Evolutionary conservation across 495 filamentous ascomycete species (phyloP).

Genomic region (Chaetomidium leptoderma): DNA sequence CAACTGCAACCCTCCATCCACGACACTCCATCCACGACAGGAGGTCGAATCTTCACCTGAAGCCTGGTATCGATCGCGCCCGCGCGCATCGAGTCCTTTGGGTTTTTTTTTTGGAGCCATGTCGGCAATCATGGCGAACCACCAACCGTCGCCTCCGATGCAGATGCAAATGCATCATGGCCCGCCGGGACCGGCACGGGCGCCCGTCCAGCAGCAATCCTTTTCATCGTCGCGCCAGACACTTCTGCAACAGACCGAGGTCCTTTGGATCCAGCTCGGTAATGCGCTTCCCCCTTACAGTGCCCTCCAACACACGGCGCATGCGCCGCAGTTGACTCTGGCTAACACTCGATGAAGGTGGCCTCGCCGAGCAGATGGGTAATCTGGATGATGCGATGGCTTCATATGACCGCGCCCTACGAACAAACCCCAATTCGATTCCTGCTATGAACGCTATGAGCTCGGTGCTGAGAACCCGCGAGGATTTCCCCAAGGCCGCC

Average conservation of each 20-base stretch:
- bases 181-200: slow-evolving; percentile 44
- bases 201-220: slow-evolving; percentile 37
- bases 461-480: slow-evolving; percentile 80
- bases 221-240: slow-evolving; percentile 42
- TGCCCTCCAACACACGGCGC: background rate
- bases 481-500: slow-evolving; percentile 89
- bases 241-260: slow-evolving; percentile 62
- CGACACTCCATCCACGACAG: no score
- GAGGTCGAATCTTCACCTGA: background rate
- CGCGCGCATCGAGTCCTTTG: background rate
- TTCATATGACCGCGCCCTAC: slow-evolving; percentile 84
- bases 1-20: background rate
- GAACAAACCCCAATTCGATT: slow-evolving; percentile 84
- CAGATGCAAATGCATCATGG: slow-evolving; percentile 57
- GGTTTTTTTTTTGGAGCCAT: background rate
- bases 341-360: slow-evolving; percentile 54
- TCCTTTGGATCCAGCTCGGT: slow-evolving; percentile 94
- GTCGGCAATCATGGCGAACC: slow-evolving; percentile 45
- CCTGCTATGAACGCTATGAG: slow-evolving; percentile 93
- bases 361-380: slow-evolving; percentile 79
- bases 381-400: slow-evolving; percentile 81
- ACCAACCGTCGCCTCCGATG: slow-evolving; percentile 54
- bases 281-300: slow-evolving; percentile 17
- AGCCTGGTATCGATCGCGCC: background rate
- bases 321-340: background rate